Evolutionary conservation across 805 yeast genomes (phyloP).

Genomic region (Cyberlindnera sargentensis): DNA sequence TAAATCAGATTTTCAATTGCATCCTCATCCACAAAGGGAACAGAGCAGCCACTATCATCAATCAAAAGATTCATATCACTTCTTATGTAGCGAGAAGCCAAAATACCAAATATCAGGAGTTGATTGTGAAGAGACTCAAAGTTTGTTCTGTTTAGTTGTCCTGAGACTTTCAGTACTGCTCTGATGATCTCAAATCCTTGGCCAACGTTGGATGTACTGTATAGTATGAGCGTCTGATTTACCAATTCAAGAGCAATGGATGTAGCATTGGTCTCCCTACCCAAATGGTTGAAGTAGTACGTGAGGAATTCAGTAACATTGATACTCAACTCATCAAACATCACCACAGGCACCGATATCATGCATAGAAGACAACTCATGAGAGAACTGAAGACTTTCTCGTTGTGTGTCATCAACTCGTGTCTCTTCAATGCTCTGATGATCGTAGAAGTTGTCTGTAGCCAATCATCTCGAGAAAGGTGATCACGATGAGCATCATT

Average conservation of each 20-base stretch:
- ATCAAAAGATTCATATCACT: slow-evolving; percentile 18
- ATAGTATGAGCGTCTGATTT: slow-evolving; percentile 37
- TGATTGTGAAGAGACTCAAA: slow-evolving; percentile 38
- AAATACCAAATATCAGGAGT: slow-evolving; percentile 36
- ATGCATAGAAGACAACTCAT: slow-evolving; percentile 20
- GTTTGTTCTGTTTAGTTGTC: slow-evolving; percentile 33
- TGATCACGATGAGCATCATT: slow-evolving; percentile 16
- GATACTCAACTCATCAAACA: slow-evolving; percentile 14
- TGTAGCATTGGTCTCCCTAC: slow-evolving; percentile 25
- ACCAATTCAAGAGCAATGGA: slow-evolving; percentile 34
- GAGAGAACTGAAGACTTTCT: slow-evolving; percentile 24
- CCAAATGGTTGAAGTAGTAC: slow-evolving; percentile 16
- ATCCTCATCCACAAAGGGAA: not conserved
- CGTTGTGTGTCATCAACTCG: slow-evolving; percentile 9
- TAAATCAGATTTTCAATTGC: slow-evolving; percentile 9
- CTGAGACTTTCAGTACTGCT: slow-evolving; percentile 31
- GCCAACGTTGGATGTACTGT: slow-evolving; percentile 34
- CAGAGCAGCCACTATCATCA: slow-evolving; percentile 12
- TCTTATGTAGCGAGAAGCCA: slow-evolving; percentile 35
- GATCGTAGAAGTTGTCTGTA: slow-evolving; percentile 3
- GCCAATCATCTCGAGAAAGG: slow-evolving; percentile 14
- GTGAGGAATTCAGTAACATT: slow-evolving; percentile 16
- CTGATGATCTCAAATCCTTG: slow-evolving; percentile 32
- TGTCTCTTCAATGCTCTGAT: slow-evolving; percentile 11
- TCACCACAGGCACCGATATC: slow-evolving; percentile 21